Percentiles rank a stretch among this genome's conserved stretches.
phyloP scores from a whole-genome alignment of 331 rosid species.

The Spiraea crenata region DNA sequence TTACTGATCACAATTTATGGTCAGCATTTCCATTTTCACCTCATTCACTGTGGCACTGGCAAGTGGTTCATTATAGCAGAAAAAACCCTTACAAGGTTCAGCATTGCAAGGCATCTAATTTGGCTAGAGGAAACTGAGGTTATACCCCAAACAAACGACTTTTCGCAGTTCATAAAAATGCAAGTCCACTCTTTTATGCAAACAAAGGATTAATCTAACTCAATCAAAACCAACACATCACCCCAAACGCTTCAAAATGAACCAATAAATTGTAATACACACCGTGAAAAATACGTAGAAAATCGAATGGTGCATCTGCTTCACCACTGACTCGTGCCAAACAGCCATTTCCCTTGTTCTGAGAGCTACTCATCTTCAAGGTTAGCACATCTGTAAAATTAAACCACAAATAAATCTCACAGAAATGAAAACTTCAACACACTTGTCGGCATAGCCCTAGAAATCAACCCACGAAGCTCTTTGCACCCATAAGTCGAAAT shows the following conservation, averaged over 20 bases:
- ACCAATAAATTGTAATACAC: neutral
- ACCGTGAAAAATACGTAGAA: neutral
- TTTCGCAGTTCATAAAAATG: neutral
- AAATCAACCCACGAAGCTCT: neutral
- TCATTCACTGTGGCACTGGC: neutral
- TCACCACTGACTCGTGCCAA: neutral
- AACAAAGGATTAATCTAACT: neutral
- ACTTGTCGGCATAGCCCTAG: slow-evolving; percentile 1
- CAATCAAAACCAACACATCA: neutral
- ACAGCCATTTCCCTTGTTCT: neutral
- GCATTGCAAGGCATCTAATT: neutral
- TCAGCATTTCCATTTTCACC: neutral
- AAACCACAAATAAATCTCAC: no score
- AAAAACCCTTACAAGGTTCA: neutral
- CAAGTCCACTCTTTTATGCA: neutral
- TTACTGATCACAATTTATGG: neutral
- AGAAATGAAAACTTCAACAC: no score
- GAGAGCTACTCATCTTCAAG: slow-evolving; percentile 5
- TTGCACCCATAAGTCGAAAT: neutral
- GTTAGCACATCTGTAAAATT: neutral
- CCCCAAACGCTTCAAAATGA: neutral
- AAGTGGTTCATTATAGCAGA: neutral
- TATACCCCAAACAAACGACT: no score
- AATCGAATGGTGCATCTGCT: slow-evolving; percentile 1
- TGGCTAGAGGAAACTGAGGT: neutral